Conservation (phyloP, 768 basidiomycete species). For the Cystobasidium onofrii region DNA sequence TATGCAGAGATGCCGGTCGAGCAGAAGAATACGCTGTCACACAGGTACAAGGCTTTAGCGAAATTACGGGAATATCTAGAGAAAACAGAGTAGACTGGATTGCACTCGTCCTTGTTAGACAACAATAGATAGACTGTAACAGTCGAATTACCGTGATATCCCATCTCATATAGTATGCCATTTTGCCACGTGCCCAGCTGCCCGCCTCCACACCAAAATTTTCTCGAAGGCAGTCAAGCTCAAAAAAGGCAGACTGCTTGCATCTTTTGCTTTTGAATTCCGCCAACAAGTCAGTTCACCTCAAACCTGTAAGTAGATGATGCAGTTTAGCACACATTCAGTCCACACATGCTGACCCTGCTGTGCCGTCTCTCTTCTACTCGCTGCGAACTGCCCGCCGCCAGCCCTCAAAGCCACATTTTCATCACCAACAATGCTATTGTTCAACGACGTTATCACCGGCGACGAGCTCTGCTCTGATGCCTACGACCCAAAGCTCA, state of each 20-base stretch:
- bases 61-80: conserved; percentile 55
- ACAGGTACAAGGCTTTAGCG: conserved; percentile 61
- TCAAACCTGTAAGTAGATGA: not conserved
- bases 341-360: not conserved
- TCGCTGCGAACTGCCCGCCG: not conserved
- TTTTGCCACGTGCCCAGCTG: conserved; percentile 6
- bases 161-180: too few species aligned
- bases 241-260: not conserved
- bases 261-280: not conserved
- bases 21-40: conserved; percentile 61
- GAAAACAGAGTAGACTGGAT: not conserved
- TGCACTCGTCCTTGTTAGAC: not conserved
- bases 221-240: not conserved
- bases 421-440: conserved; percentile 41
- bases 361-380: not conserved
- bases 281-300: not conserved
- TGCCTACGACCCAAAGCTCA: conserved; percentile 52
- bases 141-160: too few species aligned
- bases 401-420: not conserved
- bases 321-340: not conserved
- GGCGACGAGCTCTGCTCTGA: conserved; percentile 50
- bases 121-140: too few species aligned
- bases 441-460: conserved; percentile 47
- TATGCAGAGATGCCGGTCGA: conserved; percentile 62
- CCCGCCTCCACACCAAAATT: conserved; percentile 9